phyloP scores from a whole-genome alignment of 371 early-diverging fungal species.

The Coemansia linderi region DNA sequence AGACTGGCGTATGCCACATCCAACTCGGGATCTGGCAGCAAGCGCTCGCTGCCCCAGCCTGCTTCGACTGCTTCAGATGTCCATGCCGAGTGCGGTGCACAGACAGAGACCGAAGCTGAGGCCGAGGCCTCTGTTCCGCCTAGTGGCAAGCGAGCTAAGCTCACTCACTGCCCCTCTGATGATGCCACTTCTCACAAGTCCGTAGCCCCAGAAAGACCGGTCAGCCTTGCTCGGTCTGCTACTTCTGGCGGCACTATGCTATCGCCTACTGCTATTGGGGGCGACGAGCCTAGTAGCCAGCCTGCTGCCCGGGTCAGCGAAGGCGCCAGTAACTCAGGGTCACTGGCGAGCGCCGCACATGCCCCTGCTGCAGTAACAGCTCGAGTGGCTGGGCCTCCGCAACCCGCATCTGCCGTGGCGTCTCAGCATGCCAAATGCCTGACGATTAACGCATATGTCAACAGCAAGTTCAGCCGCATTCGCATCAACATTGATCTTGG shows the following conservation, averaged over 20 bases:
- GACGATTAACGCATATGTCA: slow-evolving; percentile 57
- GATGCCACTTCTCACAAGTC: not conserved
- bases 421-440: slow-evolving; percentile 56
- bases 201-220: not conserved
- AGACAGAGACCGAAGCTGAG: not conserved
- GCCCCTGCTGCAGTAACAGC: too few relatives aligned
- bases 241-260: not conserved
- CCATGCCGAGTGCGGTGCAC: not conserved
- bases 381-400: slow-evolving; percentile 1
- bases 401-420: slow-evolving; percentile 11
- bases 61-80: not conserved
- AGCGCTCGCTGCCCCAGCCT: slow-evolving; percentile 7
- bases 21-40: not conserved
- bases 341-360: not conserved
- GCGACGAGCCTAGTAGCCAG: not conserved
- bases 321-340: not conserved
- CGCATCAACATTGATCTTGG: slow-evolving; percentile 67
- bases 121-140: not conserved
- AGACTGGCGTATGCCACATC: not conserved
- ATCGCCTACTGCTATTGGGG: not conserved
- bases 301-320: not conserved
- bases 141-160: slow-evolving; percentile 22
- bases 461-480: slow-evolving; percentile 59
- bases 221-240: not conserved
- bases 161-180: not conserved